Conservation (phyloP, 441 rosid species). For the Populus hybrid region DNA sequence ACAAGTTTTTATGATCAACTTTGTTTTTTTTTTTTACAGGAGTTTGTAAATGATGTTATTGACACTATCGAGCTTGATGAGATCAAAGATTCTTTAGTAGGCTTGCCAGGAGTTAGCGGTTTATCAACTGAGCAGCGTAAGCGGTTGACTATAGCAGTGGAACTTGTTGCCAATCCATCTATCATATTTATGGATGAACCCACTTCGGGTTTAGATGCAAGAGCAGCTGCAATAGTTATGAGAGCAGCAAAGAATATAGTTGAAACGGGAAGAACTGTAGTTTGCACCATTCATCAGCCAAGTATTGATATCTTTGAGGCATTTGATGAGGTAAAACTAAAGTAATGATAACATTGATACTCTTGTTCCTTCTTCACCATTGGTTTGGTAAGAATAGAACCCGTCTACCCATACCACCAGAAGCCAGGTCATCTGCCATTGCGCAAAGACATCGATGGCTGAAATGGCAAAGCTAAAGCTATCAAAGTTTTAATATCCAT, state of each 20-base stretch:
- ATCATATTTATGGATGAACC: conserved; percentile 80
- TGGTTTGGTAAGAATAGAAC: too few species aligned
- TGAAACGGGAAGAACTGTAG: conserved; percentile 72
- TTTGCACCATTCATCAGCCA: conserved; percentile 73
- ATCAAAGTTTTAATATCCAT: not conserved
- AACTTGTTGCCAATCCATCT: conserved; percentile 69
- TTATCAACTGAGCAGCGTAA: conserved; percentile 80
- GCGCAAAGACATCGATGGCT: not conserved
- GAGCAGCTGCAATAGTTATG: conserved; percentile 76
- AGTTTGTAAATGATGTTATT: conserved; percentile 58
- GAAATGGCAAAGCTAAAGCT: not conserved
- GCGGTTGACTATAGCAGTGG: conserved; percentile 67
- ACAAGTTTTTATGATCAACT: not conserved
- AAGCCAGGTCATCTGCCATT: not conserved
- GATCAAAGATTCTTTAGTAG: conserved; percentile 61
- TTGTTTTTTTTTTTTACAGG: conserved; percentile 26
- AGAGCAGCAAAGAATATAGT: conserved; percentile 64
- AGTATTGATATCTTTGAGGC: conserved; percentile 74
- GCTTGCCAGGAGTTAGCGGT: conserved; percentile 48
- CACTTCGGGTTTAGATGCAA: conserved; percentile 66
- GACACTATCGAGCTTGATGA: conserved; percentile 58
- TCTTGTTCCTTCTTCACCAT: too few species aligned
- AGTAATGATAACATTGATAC: too few species aligned
- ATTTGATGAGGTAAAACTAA: conserved; percentile 37
- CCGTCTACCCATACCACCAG: not conserved